Evolutionary conservation across 371 early-diverging fungal genomes (phyloP).

Genomic region (Zychaea mexicana): DNA sequence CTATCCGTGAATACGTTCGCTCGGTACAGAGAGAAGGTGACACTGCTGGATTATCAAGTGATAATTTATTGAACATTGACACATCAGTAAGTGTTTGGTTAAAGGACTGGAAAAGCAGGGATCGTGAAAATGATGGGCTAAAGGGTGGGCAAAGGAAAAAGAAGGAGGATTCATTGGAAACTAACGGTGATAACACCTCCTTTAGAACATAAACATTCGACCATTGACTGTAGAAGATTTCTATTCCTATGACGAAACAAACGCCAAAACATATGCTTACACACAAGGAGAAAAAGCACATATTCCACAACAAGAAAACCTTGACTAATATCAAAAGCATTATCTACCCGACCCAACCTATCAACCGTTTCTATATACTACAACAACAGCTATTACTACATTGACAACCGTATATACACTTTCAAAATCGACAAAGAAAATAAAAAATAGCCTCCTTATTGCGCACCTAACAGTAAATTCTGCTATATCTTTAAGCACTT

Average conservation of each 20-base stretch:
- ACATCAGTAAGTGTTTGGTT: conserved; percentile 18
- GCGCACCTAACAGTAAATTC: too few species aligned
- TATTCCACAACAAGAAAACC: conserved; percentile 19
- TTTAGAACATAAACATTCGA: conserved; percentile 57
- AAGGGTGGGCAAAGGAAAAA: conserved; percentile 3
- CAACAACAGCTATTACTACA: too few species aligned
- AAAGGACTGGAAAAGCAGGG: background rate
- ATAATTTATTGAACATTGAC: conserved; percentile 40
- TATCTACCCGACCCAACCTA: background rate
- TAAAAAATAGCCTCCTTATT: too few species aligned
- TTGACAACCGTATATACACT: too few species aligned
- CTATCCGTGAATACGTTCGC: conserved; percentile 89
- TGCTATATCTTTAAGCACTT: too few species aligned
- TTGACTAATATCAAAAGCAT: conserved; percentile 18
- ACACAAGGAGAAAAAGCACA: background rate
- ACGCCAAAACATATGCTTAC: conserved; percentile 33
- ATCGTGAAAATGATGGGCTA: background rate
- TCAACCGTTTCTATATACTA: background rate
- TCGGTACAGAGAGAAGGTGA: conserved; percentile 33
- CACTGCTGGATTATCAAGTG: conserved; percentile 30
- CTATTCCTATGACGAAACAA: conserved; percentile 47
- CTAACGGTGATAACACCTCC: background rate
- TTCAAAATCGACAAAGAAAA: too few species aligned
- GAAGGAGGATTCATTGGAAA: background rate
- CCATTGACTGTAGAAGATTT: conserved; percentile 67